These are phyloP conservation scores for Phialophora verrucosa DNA, from an alignment of 2,329 filamentous ascomycete species.

Conservation along the genomic window DNA sequence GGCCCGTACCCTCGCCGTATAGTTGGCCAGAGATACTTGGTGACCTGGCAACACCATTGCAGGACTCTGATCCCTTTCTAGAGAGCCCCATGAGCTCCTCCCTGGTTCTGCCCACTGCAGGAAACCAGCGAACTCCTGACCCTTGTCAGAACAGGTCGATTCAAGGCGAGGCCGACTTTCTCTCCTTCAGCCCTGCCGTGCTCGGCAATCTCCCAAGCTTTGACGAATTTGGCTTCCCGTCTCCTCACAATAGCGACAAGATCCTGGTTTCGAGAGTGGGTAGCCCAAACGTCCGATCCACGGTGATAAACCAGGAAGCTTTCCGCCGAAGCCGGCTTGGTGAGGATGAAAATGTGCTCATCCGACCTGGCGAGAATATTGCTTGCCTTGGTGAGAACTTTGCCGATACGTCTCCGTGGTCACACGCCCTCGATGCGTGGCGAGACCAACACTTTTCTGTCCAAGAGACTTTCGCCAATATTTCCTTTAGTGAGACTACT, in stretches of 20 bases:
- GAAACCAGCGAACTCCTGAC: not conserved
- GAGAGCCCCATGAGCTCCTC: too few species aligned
- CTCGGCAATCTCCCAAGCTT: not conserved
- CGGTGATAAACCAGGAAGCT: not conserved
- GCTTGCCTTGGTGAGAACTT: slow-evolving; percentile 1
- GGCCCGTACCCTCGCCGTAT: not conserved
- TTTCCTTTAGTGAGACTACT: slow-evolving; percentile 10
- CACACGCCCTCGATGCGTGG: not conserved
- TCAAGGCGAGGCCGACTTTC: not conserved
- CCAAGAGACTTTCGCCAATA: slow-evolving; percentile 8
- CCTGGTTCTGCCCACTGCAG: too few species aligned
- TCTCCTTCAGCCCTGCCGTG: not conserved
- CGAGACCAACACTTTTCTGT: not conserved
- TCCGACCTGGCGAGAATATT: not conserved
- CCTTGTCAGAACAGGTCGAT: not conserved
- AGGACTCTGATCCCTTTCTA: too few species aligned
- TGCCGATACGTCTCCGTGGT: slow-evolving; percentile 2
- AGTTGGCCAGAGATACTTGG: not conserved
- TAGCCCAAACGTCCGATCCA: slow-evolving; percentile 1
- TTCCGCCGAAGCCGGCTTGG: not conserved
- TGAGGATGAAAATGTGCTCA: not conserved
- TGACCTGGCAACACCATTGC: too few species aligned
- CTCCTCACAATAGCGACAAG: slow-evolving; percentile 2
- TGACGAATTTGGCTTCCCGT: not conserved
- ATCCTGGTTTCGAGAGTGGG: slow-evolving; percentile 2